Conservation (phyloP, 2,329 filamentous ascomycete species). For the Beauveria sp. region DNA sequence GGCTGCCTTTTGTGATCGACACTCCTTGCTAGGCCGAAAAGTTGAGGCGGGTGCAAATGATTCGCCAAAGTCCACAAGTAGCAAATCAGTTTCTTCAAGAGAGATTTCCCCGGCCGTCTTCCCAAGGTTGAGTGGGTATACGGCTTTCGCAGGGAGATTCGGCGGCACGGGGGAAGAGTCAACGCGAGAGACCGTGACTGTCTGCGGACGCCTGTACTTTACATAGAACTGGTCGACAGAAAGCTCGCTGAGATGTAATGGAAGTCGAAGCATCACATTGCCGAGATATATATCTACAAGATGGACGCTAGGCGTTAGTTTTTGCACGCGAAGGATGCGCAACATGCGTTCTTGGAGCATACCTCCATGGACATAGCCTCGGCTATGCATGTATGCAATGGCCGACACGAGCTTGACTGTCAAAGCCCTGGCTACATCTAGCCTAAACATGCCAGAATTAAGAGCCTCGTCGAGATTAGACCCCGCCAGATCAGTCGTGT, state of each 20-base stretch:
- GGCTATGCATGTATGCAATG: conserved; percentile 19
- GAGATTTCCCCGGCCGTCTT: conserved; percentile 21
- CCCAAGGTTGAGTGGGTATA: conserved; percentile 18
- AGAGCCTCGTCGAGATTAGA: background rate
- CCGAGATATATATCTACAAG: conserved; percentile 19
- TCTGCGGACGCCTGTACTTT: conserved; percentile 22
- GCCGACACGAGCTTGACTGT: conserved; percentile 17
- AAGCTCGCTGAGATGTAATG: conserved; percentile 17
- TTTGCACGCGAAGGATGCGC: conserved; percentile 14
- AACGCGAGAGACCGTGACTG: conserved; percentile 17
- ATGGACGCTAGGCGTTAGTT: conserved; percentile 13
- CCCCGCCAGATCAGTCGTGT: background rate
- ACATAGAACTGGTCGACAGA: conserved; percentile 25
- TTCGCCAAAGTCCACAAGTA: conserved; percentile 30
- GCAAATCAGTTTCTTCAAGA: conserved; percentile 19
- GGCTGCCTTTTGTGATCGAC: conserved; percentile 13
- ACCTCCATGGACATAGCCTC: conserved; percentile 22
- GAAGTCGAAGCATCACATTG: conserved; percentile 16
- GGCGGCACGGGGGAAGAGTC: conserved; percentile 19
- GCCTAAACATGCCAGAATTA: background rate
- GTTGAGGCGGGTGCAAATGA: conserved; percentile 20
- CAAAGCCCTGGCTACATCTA: conserved; percentile 15
- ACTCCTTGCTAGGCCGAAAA: conserved; percentile 17
- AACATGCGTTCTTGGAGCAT: conserved; percentile 18
- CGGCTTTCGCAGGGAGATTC: conserved; percentile 21